phyloP scores from a whole-genome alignment of 1,284 basidiomycete species.

The Rhodotorula sp. region DNA sequence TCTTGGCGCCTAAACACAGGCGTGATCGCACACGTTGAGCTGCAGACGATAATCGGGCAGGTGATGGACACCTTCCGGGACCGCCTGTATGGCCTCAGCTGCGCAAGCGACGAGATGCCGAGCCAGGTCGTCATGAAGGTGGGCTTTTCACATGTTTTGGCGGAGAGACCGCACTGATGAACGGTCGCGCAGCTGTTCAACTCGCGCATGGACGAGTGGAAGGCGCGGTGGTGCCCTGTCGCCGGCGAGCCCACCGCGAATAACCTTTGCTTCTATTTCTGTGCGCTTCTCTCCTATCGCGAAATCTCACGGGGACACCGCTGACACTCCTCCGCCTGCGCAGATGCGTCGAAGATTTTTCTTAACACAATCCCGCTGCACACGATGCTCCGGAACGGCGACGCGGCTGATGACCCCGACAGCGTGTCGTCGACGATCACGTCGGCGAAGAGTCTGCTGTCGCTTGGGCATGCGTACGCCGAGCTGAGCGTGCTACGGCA shows the following conservation, averaged over 20 bases:
- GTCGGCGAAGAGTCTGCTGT: constrained; percentile 23
- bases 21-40: constrained; percentile 36
- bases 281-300: constrained; percentile 1
- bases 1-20: no score
- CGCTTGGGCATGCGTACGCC: constrained; percentile 34
- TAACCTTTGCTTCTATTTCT: constrained; percentile 38
- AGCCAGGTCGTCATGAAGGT: constrained; percentile 37
- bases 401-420: constrained; percentile 29
- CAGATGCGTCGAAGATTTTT: constrained; percentile 35
- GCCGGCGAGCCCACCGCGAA: constrained; percentile 38
- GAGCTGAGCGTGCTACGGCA: constrained; percentile 33
- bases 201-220: constrained; percentile 40
- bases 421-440: constrained; percentile 29
- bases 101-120: constrained; percentile 40
- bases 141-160: background rate
- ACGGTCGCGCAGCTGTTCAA: constrained; percentile 29
- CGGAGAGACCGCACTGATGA: no score
- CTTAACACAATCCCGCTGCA: constrained; percentile 39
- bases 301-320: background rate
- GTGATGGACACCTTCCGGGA: constrained; percentile 41
- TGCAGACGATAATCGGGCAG: constrained; percentile 37
- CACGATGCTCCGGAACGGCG: constrained; percentile 34
- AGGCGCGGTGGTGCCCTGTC: constrained; percentile 33
- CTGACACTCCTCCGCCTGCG: background rate
- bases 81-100: constrained; percentile 33